A percentile compares a stretch with the other conserved stretches of the same genome.
These are phyloP conservation scores for Serendipita vermifera DNA, from an alignment of 768 basidiomycete genomes.

Conservation along the genomic window DNA sequence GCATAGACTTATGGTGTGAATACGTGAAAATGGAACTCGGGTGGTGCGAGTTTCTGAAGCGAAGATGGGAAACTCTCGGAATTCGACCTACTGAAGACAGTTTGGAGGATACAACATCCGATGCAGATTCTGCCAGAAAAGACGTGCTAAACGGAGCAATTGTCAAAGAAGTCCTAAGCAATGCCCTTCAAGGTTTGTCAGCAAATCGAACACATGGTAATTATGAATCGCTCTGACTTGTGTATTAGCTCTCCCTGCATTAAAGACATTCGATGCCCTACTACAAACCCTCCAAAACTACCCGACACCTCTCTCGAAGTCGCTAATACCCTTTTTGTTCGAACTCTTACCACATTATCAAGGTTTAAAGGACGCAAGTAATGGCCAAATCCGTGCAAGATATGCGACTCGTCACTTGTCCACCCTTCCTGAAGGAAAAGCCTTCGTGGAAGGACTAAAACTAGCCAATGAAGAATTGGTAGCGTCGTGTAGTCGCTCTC, in stretches of 20 bases:
- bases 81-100: conserved; percentile 26
- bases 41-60: conserved; percentile 65
- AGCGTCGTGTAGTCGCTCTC: conserved; percentile 18
- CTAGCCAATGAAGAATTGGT: conserved; percentile 38
- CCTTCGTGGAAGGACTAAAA: conserved; percentile 44
- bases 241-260: conserved; percentile 28
- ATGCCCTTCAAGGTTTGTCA: conserved; percentile 55
- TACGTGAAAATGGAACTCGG: conserved; percentile 84
- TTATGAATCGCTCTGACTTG: conserved; percentile 13
- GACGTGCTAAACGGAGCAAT: conserved; percentile 69
- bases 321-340: conserved; percentile 16
- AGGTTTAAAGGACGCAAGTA: conserved; percentile 25
- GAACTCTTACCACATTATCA: conserved; percentile 14
- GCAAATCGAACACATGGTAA: conserved; percentile 17
- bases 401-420: conserved; percentile 26
- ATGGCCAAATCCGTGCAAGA: conserved; percentile 29
- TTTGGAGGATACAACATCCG: conserved; percentile 15
- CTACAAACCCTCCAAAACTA: conserved; percentile 32
- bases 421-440: conserved; percentile 29
- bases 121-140: conserved; percentile 41
- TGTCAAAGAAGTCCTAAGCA: conserved; percentile 61
- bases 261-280: conserved; percentile 32
- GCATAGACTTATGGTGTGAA: conserved; percentile 71
- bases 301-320: conserved; percentile 33
- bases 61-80: conserved; percentile 71